Evolutionary conservation across 192 early-diverging fungal genomes (phyloP), one percentile per base, ranked within the genome.

Genomic region (Phycomyces nitens): DNA sequence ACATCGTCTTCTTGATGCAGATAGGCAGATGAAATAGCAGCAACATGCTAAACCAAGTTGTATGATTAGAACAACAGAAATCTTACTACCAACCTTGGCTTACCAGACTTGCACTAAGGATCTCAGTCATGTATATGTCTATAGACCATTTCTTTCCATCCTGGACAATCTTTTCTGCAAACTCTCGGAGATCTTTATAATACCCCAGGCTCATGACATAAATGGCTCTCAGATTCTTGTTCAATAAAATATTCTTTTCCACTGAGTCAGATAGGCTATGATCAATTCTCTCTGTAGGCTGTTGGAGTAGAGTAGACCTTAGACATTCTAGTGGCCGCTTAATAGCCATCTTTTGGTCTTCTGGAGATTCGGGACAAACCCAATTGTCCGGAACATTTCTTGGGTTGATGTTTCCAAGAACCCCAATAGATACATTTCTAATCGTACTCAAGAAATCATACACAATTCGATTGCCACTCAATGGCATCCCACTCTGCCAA

Each of bases 31-130:
- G 75, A 69, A 23, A 82, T 27, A 10, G 72, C 72, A 16, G 73
- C 80, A n/a, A 82, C 57, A 62, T 82, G 75, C 77, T 82, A 41
- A 24, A 38, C 23, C n/a, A 47, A 39, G 21, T 14, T 15, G 10
- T 38, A 14, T 39, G 2, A 18, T 49, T 23, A 53, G 20, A 34
- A 34, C 29, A 34, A 7, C 29, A 34, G 29, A 5, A 34, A 34
- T 7, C 2, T 34, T 34, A 38, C 14, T 8, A 11, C 15, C 42
- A 18, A 14, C 23, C 15, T 12, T 16, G 7, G 15, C 64, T 69
- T 76, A 84, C 83, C 64, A 84, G 59, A 34, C 79, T 75, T 34
- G 74, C 59, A n/a, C 76, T 77, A 80, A 84, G 82, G 22, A 84
- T 84, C 50, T 82, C 80, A 21, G 57, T 69, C 56, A 74, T 76